Evolutionary conservation across 2,329 filamentous ascomycete species (phyloP).

Genomic region (Xenoacremonium recifei): DNA sequence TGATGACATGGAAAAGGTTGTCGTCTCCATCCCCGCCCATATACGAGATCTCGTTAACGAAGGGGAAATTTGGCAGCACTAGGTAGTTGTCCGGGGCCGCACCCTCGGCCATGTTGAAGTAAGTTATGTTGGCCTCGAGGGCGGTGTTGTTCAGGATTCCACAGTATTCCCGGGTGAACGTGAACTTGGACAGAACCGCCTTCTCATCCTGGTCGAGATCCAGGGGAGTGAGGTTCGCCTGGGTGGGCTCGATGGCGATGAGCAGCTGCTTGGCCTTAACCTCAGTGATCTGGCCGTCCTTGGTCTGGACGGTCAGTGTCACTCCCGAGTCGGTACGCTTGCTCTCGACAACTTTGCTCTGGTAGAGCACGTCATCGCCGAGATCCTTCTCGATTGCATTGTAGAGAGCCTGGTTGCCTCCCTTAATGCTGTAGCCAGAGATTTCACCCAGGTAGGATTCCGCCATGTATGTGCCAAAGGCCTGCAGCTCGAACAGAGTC

Average conservation of each 20-base stretch:
- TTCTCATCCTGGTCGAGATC: constrained; percentile 14
- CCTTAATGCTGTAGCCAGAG: constrained; percentile 16
- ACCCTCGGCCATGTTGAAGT: constrained; percentile 21
- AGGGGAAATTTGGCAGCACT: constrained; percentile 16
- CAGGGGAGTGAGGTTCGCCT: constrained; percentile 19
- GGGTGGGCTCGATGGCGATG: constrained; percentile 21
- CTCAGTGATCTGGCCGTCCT: constrained; percentile 6
- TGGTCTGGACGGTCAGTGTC: constrained; percentile 7
- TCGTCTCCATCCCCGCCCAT: constrained; percentile 19
- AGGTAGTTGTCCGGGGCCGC: constrained; percentile 20
- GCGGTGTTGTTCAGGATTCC: constrained; percentile 28
- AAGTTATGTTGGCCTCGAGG: constrained; percentile 14
- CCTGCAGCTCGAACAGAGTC: constrained; percentile 43
- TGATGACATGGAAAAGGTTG: constrained; percentile 31
- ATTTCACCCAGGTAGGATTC: constrained; percentile 16
- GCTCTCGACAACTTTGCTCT: constrained; percentile 29
- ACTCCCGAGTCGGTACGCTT: constrained; percentile 10
- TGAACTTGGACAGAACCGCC: constrained; percentile 19
- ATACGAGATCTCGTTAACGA: constrained; percentile 26
- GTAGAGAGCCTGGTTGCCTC: constrained; percentile 33
- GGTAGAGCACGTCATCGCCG: constrained; percentile 32
- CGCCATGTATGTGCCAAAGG: constrained; percentile 15
- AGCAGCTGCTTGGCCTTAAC: constrained; percentile 23
- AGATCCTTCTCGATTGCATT: constrained; percentile 31
- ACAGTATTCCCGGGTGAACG: constrained; percentile 31